Base-by-base conservation (phyloP, 2,329 filamentous ascomycete genomes). In the Claviceps maximensis region DNA sequence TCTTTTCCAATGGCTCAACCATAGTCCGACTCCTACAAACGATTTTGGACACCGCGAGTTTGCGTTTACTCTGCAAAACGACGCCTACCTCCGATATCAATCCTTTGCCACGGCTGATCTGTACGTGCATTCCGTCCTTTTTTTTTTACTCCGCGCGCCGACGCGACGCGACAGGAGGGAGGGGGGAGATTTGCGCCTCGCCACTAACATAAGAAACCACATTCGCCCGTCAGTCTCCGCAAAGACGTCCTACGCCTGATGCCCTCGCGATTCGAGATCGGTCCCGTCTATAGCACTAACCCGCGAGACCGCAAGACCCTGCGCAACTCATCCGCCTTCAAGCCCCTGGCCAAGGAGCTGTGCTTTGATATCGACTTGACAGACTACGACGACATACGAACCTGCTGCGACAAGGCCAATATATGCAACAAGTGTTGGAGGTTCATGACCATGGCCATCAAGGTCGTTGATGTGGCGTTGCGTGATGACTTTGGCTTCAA, bases 291-390 rank as follows among this genome's bases (percentile, higher is more conserved):
- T 72, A 89, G 79, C 51, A 86, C 89, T 47, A 96, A 97, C 66
- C 93, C 93, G 0, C 85, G 89, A 61, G 93, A 98, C 62, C 84
- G 91, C 63, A 98, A 97, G 71, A 84, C 84, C 0, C 70, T 97
- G 36, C 82, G 85, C 51, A 91, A 89, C 67, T 79, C 84, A 38
- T 81, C 82, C 48, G 82, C 87, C 9, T 96, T 98, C 72, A 86
- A 84, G 58, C 91, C 93, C 0, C 69, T 96, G 33, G 79, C 87
- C 53, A 98, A 98, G 68, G 93, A 98, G 68, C 74, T 98, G 41
- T 95, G 95, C 61, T 97, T 98, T 69, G 93, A 98, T 84, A 97
- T 98, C 62, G 93, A 98, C 79, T 79, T 98, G 79, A 97, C 93
- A 52, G 93, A 97, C 71, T 98, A 98, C 70, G 93, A 98, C 66